Conservation (phyloP, 106 monocot species). For the Triglochin maritima region DNA sequence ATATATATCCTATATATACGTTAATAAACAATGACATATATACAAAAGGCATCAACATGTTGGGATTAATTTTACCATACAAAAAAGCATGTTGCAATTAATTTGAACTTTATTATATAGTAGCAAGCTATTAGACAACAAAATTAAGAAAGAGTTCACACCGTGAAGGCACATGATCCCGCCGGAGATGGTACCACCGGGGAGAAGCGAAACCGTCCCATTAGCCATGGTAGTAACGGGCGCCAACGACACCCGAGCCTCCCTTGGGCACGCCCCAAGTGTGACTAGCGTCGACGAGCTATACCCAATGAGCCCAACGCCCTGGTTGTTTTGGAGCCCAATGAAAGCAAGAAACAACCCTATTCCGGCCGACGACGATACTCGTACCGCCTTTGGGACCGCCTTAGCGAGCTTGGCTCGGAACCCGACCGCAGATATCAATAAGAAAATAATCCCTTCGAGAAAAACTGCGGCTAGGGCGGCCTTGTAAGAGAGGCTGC, state of each 20-base stretch:
- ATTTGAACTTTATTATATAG: too few relatives aligned
- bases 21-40: too few relatives aligned
- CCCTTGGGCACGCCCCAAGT: slow-evolving; percentile 40
- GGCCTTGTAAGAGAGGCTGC: slow-evolving; percentile 36
- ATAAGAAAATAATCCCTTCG: slow-evolving; percentile 45
- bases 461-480: slow-evolving; percentile 53
- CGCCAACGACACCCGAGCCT: slow-evolving; percentile 35
- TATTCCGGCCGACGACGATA: slow-evolving; percentile 64
- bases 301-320: slow-evolving; percentile 50
- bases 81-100: too few relatives aligned
- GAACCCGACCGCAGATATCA: slow-evolving; percentile 40
- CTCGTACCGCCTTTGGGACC: slow-evolving; percentile 38
- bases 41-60: too few relatives aligned
- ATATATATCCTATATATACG: too few relatives aligned
- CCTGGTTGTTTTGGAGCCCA: slow-evolving; percentile 48
- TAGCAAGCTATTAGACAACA: too few relatives aligned
- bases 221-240: slow-evolving; percentile 36
- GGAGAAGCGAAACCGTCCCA: slow-evolving; percentile 39
- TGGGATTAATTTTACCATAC: too few relatives aligned
- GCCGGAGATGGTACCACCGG: slow-evolving; percentile 40
- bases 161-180: slow-evolving; percentile 39
- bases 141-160: too few relatives aligned
- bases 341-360: slow-evolving; percentile 64
- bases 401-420: slow-evolving; percentile 36
- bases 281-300: slow-evolving; percentile 49